These are phyloP conservation scores for Wickerhamiella domercqiae DNA, from an alignment of 805 yeast species.

Conservation along the genomic window DNA sequence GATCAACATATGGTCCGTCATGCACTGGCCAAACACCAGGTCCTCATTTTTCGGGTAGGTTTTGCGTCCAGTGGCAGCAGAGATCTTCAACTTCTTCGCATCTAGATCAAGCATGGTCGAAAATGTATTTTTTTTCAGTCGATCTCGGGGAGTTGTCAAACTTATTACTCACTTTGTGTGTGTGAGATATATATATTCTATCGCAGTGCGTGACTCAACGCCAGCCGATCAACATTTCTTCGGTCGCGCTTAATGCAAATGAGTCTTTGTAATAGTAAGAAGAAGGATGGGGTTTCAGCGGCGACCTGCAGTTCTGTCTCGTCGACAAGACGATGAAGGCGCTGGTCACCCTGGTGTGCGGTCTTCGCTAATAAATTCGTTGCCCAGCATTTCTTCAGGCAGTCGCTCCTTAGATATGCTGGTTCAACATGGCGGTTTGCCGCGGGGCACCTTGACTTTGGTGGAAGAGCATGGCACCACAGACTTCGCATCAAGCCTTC, in stretches of 20 bases:
- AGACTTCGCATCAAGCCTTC: conserved; percentile 60
- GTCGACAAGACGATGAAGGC: not conserved
- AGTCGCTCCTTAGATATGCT: conserved; percentile 57
- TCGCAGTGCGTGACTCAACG: no score
- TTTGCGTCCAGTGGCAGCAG: conserved; percentile 35
- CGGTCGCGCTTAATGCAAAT: no score
- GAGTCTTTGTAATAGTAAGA: no score
- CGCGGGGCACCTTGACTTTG: conserved; percentile 54
- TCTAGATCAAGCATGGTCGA: conserved; percentile 31
- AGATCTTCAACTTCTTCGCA: conserved; percentile 37
- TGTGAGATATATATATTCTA: no score
- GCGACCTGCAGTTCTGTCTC: conserved; percentile 6
- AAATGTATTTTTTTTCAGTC: no score
- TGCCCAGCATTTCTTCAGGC: conserved; percentile 69
- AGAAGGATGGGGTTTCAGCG: conserved; percentile 7
- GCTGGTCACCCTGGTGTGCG: conserved; percentile 54
- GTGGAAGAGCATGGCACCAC: conserved; percentile 80
- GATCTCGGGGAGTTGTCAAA: not conserved
- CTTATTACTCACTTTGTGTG: not conserved
- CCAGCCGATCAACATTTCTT: no score
- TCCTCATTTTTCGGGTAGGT: conserved; percentile 40
- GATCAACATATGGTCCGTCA: conserved; percentile 80
- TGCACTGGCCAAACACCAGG: conserved; percentile 53
- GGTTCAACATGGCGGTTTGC: conserved; percentile 71
- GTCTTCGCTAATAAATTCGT: conserved; percentile 66